Base-by-base conservation (phyloP, 371 early-diverging fungal species). In the Mucor irregularis region DNA sequence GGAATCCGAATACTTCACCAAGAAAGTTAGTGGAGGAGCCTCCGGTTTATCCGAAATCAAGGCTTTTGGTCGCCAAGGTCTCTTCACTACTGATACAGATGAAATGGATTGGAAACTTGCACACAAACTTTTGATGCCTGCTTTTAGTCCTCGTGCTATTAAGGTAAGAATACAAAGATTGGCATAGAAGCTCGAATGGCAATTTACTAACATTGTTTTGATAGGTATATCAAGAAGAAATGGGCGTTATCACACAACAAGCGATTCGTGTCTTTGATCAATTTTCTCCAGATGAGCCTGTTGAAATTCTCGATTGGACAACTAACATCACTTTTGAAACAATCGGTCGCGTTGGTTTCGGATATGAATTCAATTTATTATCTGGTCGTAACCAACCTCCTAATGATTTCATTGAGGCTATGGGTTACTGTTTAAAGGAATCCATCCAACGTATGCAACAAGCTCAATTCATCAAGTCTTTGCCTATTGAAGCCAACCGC, bases 91-190 rank as follows among this genome's bases (percentile, higher is more conserved):
- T 8, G 68, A 74, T 45, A 72, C 71, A 10, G 66, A 66, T 44
- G 73, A 76, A 24, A 65, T 69, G 29, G 69, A 80, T 33, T 82
- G 82, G 82, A 55, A 62, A 37, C 62, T 76, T 14, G 82, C 74
- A 11, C 82, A 82, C 51, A 78, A 77, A 56, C 49, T 82, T n/a
- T 44, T 82, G n/a, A 78, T 80, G 65, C 82, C 82, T n/a, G 78
- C 80, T 13, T 82, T 82, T 37, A 66, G 68, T 49, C 62, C 71
- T 28, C 48, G 71, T 25, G 71, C 71, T 19, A 58, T 67, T 16
- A 69, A 69, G 69, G 69, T 60, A 49, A 61, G 16, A 30, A 17
- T 14, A 25, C 46, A 11, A 10, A 17, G 42, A 45, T 9, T 39
- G n/a, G 14, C 5, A 33, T 19, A 14, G 2, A 19, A 38, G 19